These are phyloP conservation scores for Hortaea sp. DNA, from an alignment of 2,329 filamentous ascomycete genomes.

Conservation along the genomic window DNA sequence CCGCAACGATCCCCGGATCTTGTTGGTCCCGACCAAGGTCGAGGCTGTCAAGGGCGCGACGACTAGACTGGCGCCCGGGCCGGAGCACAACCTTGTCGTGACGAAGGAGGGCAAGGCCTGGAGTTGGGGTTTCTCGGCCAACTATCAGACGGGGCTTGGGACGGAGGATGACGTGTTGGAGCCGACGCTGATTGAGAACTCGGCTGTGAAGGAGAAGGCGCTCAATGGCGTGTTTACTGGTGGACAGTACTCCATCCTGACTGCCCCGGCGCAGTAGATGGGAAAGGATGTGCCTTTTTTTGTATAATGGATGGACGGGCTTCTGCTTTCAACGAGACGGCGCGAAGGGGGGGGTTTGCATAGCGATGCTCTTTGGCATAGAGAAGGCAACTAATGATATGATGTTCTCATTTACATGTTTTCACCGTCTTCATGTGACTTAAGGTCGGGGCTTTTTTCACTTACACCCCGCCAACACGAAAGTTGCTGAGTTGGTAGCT, in stretches of 20 bases:
- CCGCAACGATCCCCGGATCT: slow-evolving; percentile 56
- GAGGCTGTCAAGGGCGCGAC: slow-evolving; percentile 45
- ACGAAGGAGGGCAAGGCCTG: slow-evolving; percentile 60
- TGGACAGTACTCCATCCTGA: slow-evolving; percentile 62
- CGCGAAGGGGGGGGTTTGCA: too few relatives aligned
- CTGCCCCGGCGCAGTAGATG: slow-evolving; percentile 6
- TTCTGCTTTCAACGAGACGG: too few relatives aligned
- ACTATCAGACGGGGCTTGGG: slow-evolving; percentile 71
- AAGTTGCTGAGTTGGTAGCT: too few relatives aligned
- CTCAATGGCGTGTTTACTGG: slow-evolving; percentile 64
- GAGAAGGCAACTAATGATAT: too few relatives aligned
- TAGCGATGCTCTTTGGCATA: too few relatives aligned
- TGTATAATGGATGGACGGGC: too few relatives aligned
- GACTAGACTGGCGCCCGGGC: slow-evolving; percentile 40
- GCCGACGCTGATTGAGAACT: slow-evolving; percentile 76
- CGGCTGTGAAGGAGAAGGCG: slow-evolving; percentile 53
- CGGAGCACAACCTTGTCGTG: slow-evolving; percentile 65
- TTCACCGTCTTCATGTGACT: too few relatives aligned
- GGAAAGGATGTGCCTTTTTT: too few relatives aligned
- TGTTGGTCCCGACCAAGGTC: slow-evolving; percentile 54
- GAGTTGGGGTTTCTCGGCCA: slow-evolving; percentile 71
- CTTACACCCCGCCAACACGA: too few relatives aligned
- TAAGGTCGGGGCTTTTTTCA: too few relatives aligned
- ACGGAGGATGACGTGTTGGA: slow-evolving; percentile 67
- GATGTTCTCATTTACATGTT: too few relatives aligned